Conservation (phyloP, 2,329 filamentous ascomycete genomes). For the Diaporthe citrichinensis region DNA sequence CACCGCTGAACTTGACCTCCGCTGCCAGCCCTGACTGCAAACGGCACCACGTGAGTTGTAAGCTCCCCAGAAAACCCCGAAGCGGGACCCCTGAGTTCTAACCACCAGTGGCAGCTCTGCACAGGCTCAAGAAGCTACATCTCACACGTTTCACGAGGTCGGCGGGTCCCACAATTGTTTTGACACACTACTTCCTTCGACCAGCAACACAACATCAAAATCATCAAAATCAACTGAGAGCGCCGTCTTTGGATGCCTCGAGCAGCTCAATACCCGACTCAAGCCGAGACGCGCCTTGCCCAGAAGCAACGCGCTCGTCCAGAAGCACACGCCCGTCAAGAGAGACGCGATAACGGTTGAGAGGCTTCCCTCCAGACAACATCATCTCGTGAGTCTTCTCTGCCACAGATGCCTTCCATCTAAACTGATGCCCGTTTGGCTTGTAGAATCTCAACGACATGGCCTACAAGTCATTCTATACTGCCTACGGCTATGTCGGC, state of each 20-base stretch:
- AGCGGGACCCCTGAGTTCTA: no score
- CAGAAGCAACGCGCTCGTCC: not conserved
- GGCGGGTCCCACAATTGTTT: fast-evolving
- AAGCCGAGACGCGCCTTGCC: not conserved
- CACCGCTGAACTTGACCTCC: fast-evolving
- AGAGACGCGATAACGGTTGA: not conserved
- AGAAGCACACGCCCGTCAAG: not conserved
- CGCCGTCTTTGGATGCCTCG: not conserved
- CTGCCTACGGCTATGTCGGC: not conserved
- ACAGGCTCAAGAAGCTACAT: not conserved
- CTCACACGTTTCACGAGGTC: not conserved
- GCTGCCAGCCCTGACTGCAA: not conserved
- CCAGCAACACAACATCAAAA: no score
- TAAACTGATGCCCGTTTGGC: not conserved
- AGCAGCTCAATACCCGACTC: no score
- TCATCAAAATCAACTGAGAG: no score
- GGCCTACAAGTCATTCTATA: not conserved
- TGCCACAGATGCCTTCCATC: no score
- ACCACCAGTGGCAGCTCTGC: not conserved
- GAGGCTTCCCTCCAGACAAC: fast-evolving
- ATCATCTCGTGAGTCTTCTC: not conserved
- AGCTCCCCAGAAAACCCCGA: not conserved
- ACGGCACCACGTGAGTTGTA: fast-evolving
- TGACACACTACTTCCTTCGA: not conserved
- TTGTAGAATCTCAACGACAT: not conserved